phyloP scores from a whole-genome alignment of 768 basidiomycete species.

The button mushroom (Agaricus bisporus) region DNA sequence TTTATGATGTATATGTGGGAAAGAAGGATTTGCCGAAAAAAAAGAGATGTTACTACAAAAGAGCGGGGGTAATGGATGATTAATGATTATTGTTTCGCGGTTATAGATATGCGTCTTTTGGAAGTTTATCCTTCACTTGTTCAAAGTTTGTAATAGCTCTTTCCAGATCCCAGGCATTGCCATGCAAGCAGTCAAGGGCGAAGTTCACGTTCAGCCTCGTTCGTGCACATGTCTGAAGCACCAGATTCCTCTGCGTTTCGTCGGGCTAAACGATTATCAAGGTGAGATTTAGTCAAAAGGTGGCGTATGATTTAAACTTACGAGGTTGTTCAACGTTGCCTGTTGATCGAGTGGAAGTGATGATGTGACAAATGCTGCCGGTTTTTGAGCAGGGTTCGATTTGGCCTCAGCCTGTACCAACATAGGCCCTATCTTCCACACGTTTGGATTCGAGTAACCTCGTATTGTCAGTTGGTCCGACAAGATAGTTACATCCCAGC shows the following conservation, averaged over 20 bases:
- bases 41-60: background rate
- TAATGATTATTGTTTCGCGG: background rate
- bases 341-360: constrained; percentile 39
- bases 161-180: constrained; percentile 81
- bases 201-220: constrained; percentile 79
- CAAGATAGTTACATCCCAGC: constrained; percentile 88
- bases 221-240: constrained; percentile 61
- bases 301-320: constrained; percentile 30
- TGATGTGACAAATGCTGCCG: constrained; percentile 21
- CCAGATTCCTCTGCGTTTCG: constrained; percentile 62
- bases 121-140: constrained; percentile 70
- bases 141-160: constrained; percentile 82
- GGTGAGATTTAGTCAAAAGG: background rate
- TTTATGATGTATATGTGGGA: too few species aligned
- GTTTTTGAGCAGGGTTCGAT: constrained; percentile 16
- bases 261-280: constrained; percentile 45
- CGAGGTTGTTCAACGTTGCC: constrained; percentile 48
- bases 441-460: constrained; percentile 74
- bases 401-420: constrained; percentile 52
- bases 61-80: background rate
- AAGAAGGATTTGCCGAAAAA: too few species aligned
- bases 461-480: constrained; percentile 86
- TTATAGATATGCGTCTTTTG: constrained; percentile 51
- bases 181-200: constrained; percentile 78
- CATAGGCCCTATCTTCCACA: constrained; percentile 74